phyloP scores from a whole-genome alignment of 2,329 filamentous ascomycete species.

The Aspergillus thermomutatus region DNA sequence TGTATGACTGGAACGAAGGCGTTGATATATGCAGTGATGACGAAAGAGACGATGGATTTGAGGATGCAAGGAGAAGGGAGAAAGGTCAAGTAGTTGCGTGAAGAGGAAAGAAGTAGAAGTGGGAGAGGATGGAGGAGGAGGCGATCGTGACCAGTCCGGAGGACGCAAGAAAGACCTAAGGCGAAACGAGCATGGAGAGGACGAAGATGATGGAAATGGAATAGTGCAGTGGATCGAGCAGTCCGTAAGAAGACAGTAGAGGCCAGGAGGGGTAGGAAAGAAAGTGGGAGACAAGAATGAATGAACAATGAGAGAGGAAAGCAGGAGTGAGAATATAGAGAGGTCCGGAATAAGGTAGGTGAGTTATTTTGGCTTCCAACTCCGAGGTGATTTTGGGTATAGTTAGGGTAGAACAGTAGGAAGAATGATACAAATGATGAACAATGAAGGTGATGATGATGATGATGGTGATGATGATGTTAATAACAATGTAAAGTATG shows the following conservation, averaged over 20 bases:
- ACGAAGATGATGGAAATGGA: background rate
- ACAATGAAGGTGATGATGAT: background rate
- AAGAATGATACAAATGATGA: background rate
- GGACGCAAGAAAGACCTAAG: background rate
- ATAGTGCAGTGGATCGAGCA: conserved; percentile 5
- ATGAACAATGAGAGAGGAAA: background rate
- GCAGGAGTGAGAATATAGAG: background rate
- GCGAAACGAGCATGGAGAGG: background rate
- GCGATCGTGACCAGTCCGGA: background rate
- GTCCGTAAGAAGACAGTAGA: background rate
- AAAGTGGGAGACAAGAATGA: background rate
- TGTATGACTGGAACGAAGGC: background rate
- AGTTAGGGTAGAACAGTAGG: background rate
- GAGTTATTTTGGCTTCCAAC: background rate
- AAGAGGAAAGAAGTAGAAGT: background rate
- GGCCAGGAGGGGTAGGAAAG: background rate
- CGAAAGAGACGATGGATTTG: background rate
- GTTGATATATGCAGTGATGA: background rate
- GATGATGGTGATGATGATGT: background rate
- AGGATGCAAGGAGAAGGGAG: background rate
- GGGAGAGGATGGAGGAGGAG: background rate
- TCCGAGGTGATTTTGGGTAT: background rate
- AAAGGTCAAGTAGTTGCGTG: background rate
- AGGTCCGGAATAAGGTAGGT: conserved; percentile 1
- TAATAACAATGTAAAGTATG: background rate